phyloP scores from a whole-genome alignment of 306 rosid genomes.

The Macrotyloma uniflorum region DNA sequence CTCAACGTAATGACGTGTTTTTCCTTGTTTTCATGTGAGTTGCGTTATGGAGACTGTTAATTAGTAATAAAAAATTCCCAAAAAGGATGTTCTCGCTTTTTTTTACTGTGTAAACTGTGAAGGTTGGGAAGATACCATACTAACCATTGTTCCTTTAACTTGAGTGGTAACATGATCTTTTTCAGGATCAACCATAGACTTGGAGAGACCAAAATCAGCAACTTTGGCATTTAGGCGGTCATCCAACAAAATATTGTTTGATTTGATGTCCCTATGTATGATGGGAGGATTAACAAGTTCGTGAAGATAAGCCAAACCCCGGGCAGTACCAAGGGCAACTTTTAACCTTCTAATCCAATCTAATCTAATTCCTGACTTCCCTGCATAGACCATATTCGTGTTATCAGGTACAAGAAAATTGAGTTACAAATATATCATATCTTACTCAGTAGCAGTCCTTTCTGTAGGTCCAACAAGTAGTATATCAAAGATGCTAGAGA shows the following conservation, averaged over 20 bases:
- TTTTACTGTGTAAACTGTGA: background rate
- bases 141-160: slow-evolving; percentile 72
- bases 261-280: slow-evolving; percentile 74
- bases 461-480: too few species aligned
- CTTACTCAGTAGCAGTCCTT: background rate
- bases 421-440: background rate
- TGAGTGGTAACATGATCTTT: slow-evolving; percentile 60
- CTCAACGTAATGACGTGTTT: too few species aligned
- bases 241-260: slow-evolving; percentile 65
- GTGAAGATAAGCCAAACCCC: slow-evolving; percentile 70
- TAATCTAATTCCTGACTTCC: slow-evolving; percentile 55
- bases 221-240: slow-evolving; percentile 60
- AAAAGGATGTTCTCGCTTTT: too few species aligned
- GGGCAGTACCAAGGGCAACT: slow-evolving; percentile 58
- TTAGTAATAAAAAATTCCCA: too few species aligned
- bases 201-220: slow-evolving; percentile 72
- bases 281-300: slow-evolving; percentile 69
- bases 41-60: too few species aligned
- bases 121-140: slow-evolving; percentile 37
- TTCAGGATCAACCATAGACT: slow-evolving; percentile 49
- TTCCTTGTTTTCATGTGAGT: too few species aligned
- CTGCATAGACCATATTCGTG: slow-evolving; percentile 37
- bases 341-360: slow-evolving; percentile 66
- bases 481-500: too few species aligned
- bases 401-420: background rate